Base-by-base conservation (phyloP, 2,329 filamentous ascomycete species). In the Alternaria brassicae region DNA sequence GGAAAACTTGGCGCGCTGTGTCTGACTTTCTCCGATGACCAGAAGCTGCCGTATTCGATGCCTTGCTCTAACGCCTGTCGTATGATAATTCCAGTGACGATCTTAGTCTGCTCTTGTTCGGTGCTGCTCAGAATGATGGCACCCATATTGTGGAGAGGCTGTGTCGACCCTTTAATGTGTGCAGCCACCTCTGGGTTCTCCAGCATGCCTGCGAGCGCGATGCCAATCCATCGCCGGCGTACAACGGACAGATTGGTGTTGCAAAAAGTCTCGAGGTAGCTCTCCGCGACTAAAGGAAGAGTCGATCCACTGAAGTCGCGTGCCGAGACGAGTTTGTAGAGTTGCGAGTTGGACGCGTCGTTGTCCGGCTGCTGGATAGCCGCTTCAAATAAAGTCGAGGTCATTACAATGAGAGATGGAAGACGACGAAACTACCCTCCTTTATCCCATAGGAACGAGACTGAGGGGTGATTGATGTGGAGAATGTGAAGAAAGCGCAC, bases 31-130 rank as follows among this genome's bases (percentile, higher is more conserved):
- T 65, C 66, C 4, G 69, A 68, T 1, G 62, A 51, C 74, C 74
- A 77, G 61, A 75, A 75, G 21, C 53, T 59, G 19, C 52, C 25
- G 32, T 70, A 74, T 1, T 65, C 57, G 40, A 76, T 60, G 13
- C 67, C 65, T 6, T 62, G 47, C 21, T 65, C 56, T 7, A 74
- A 34, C 10, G 67, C 69, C 48, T 71, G 57, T 28, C 68, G 69
- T 34, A 78, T 68, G 30, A 76, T 61, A 12, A 75, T 54, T 7
- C 72, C 75, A 6, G 74, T 71, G 5, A 78, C 52, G 9, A 78
- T 66, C 17, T 65, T 75, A 13, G 64, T 70, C 52, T 76, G 72
- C 56, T 77, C 76, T 6, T 39, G 51, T 51, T 74, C 71, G 1
- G 55, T 49, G 3, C 23, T 36, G 15, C 61, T 55, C 9, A 74